phyloP scores from a whole-genome alignment of 202 grass and related monocot genomes.

The Zizania palustris region DNA sequence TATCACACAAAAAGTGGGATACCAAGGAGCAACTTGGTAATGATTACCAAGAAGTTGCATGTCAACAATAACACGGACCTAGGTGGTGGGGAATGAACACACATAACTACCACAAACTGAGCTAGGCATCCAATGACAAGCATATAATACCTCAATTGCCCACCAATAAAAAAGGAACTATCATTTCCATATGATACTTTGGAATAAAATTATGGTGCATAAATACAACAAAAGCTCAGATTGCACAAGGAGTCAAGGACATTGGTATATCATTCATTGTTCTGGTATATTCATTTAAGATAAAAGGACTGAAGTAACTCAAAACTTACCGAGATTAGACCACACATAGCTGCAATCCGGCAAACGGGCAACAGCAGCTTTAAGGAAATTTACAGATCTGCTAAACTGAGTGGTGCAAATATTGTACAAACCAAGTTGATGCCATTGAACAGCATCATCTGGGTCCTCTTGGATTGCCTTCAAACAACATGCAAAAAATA shows the following conservation, averaged over 20 bases:
- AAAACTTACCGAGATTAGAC: slow-evolving; percentile 92
- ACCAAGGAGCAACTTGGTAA: background rate
- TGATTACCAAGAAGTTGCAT: background rate
- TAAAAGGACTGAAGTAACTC: slow-evolving; percentile 19
- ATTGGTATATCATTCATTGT: background rate
- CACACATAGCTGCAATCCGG: slow-evolving; percentile 86
- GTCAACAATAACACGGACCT: background rate
- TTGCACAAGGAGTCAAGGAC: background rate
- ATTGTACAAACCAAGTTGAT: slow-evolving; percentile 97
- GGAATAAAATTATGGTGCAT: background rate
- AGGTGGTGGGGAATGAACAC: background rate
- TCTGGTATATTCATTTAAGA: slow-evolving; percentile 21
- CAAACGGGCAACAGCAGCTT: slow-evolving; percentile 78
- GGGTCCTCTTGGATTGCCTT: slow-evolving; percentile 96
- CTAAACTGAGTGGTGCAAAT: slow-evolving; percentile 81
- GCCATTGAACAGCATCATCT: slow-evolving; percentile 95
- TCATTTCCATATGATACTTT: slow-evolving; percentile 9
- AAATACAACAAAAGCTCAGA: background rate
- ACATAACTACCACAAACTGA: background rate
- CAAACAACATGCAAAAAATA: slow-evolving; percentile 41
- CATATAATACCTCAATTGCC: background rate
- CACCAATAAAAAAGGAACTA: slow-evolving; percentile 19
- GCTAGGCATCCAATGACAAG: background rate
- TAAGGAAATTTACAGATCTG: slow-evolving; percentile 85
- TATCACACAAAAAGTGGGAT: background rate